Base-by-base conservation (phyloP, 23 red algal genomes). In the Gracilariopsis chorda region DNA sequence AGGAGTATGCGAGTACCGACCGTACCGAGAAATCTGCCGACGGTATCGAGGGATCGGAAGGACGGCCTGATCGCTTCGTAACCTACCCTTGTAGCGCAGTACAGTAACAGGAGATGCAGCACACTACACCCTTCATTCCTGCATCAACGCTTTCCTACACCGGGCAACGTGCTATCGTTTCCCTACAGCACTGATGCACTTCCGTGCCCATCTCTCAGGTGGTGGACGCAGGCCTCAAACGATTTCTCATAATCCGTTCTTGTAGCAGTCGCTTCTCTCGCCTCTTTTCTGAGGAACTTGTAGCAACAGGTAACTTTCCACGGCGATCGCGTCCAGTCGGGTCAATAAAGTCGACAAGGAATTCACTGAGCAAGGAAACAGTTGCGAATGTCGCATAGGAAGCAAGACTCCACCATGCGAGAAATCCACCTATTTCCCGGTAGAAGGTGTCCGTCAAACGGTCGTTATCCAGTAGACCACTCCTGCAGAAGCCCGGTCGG, bases 191-290 rank as follows among this genome's bases (percentile, higher is more conserved):
- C n/a, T n/a, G n/a, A n/a, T n/a, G n/a, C n/a, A n/a, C n/a, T n/a
- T n/a, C n/a, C n/a, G n/a, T n/a, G n/a, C n/a, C n/a, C n/a, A n/a
- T n/a, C n/a, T n/a, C n/a, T n/a, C n/a, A n/a, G n/a, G n/a, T n/a
- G n/a, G n/a, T n/a, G n/a, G n/a, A n/a, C 5, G 62, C 62, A 6
- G 62, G 62, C 27, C 13, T 35, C 1, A 68, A 36, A 68, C 62
- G 62, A 19, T 39, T 39, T 40, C 32, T 68, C 62, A 68, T 44
- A 19, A 73, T 33, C 1, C 76, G 76, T 36, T 78, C 41, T 64
- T 70, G 85, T 13, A 89, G 36, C 53, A 89, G 65, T 4, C 85
- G 65, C 30, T 77, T 76, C 85, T 89, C 61, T 27, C 70, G 19
- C 16, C 85, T 42, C 40, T 69, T 43, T 56, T 89, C 52, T 27